A percentile compares a stretch with the other conserved stretches of the same genome.
phyloP scores from a whole-genome alignment of 164 flowering plant genomes.

The Cinnamomum micranthum region DNA sequence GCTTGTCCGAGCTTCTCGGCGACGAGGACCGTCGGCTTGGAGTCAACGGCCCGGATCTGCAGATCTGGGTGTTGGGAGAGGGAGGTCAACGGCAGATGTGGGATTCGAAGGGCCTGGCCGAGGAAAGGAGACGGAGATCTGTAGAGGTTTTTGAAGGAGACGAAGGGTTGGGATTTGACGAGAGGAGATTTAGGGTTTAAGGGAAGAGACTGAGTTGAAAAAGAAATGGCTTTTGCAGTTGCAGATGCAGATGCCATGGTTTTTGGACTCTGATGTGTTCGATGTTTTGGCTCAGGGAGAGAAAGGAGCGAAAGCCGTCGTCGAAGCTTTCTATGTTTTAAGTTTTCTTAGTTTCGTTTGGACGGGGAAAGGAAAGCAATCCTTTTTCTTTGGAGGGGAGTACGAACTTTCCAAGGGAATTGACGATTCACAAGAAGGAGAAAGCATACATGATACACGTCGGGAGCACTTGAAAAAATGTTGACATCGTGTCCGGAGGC shows the following conservation, averaged over 20 bases:
- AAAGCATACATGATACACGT: too few relatives aligned
- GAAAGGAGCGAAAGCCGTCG: too few relatives aligned
- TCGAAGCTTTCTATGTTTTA: too few relatives aligned
- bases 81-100: not conserved
- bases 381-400: too few relatives aligned
- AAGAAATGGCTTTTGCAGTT: constrained; percentile 12
- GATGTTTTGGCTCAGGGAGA: too few relatives aligned
- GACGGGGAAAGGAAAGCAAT: too few relatives aligned
- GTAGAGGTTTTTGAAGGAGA: constrained; percentile 1
- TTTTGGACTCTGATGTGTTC: not conserved
- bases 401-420: too few relatives aligned
- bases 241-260: constrained; percentile 23
- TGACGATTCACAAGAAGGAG: too few relatives aligned
- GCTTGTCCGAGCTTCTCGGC: constrained; percentile 89
- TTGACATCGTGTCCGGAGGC: too few relatives aligned
- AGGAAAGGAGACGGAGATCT: constrained; percentile 8
- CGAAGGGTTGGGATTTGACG: constrained; percentile 8
- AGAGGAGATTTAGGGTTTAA: constrained; percentile 4
- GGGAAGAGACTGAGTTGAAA: constrained; percentile 1
- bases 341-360: too few relatives aligned
- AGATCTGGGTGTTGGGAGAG: not conserved
- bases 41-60: constrained; percentile 3
- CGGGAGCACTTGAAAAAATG: too few relatives aligned
- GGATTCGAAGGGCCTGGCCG: constrained; percentile 2
- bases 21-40: constrained; percentile 66